These are phyloP conservation scores for Madurella fahalii DNA, from an alignment of 2,329 filamentous ascomycete species.

Conservation along the genomic window DNA sequence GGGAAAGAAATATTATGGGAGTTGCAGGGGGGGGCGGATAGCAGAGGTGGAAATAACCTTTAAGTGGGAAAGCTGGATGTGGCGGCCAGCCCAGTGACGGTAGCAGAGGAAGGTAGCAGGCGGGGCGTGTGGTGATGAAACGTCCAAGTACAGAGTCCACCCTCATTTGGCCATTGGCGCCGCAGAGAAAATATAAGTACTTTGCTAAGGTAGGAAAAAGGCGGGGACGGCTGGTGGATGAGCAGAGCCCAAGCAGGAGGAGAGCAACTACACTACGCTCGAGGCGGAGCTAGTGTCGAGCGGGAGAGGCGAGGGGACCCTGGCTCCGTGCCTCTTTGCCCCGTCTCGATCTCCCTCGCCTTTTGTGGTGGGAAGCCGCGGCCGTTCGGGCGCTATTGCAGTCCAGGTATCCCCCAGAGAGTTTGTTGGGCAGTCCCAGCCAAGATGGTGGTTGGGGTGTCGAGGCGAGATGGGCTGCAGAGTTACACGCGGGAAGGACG, in stretches of 20 bases:
- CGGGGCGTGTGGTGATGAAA: slow-evolving; percentile 41
- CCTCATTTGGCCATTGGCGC: slow-evolving; percentile 44
- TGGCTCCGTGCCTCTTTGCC: slow-evolving; percentile 22
- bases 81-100: slow-evolving; percentile 43
- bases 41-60: slow-evolving; percentile 36
- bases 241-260: slow-evolving; percentile 17
- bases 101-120: slow-evolving; percentile 34
- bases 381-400: slow-evolving; percentile 7
- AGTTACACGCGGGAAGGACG: slow-evolving; percentile 14
- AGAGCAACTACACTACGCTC: slow-evolving; percentile 16
- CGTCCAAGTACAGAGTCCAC: slow-evolving; percentile 39
- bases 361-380: slow-evolving; percentile 4
- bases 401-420: not conserved
- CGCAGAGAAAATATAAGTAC: slow-evolving; percentile 28
- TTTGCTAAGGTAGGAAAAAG: slow-evolving; percentile 27
- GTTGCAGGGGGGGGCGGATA: not conserved
- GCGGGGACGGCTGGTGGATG: slow-evolving; percentile 24
- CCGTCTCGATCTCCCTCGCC: slow-evolving; percentile 19
- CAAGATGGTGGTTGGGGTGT: slow-evolving; percentile 4
- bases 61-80: slow-evolving; percentile 41
- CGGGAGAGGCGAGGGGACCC: slow-evolving; percentile 26
- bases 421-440: not conserved
- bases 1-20: not conserved
- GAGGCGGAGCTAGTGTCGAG: slow-evolving; percentile 25
- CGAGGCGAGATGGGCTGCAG: slow-evolving; percentile 1